Conservation (phyloP, 192 early-diverging fungal genomes). For the Linnemannia zychae region DNA sequence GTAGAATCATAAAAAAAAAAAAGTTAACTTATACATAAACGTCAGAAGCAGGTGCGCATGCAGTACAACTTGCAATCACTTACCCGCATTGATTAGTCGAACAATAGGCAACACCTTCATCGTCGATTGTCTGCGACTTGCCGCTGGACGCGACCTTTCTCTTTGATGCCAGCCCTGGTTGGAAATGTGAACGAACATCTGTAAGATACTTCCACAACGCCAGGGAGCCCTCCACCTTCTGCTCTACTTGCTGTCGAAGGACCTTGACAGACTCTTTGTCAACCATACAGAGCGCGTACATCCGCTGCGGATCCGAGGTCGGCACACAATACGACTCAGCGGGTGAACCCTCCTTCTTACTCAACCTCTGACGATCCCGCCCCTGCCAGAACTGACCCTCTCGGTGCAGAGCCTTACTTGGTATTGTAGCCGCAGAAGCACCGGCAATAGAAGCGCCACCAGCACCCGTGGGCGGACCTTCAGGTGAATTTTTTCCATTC, state of each 20-base stretch:
- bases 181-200: slow-evolving; percentile 63
- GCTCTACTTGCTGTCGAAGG: slow-evolving; percentile 39
- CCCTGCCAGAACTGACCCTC: slow-evolving; percentile 61
- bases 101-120: slow-evolving; percentile 63
- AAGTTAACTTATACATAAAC: not conserved
- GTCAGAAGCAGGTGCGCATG: not conserved
- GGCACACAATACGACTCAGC: slow-evolving; percentile 66
- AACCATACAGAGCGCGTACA: slow-evolving; percentile 69
- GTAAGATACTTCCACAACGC: slow-evolving; percentile 62
- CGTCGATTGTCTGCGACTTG: slow-evolving; percentile 11
- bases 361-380: slow-evolving; percentile 60
- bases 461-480: slow-evolving; percentile 14
- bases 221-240: slow-evolving; percentile 33
- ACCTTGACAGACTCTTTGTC: slow-evolving; percentile 63
- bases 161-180: slow-evolving; percentile 54
- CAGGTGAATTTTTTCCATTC: slow-evolving; percentile 67
- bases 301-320: slow-evolving; percentile 18
- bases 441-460: not conserved
- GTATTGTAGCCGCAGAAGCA: not conserved
- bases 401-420: slow-evolving; percentile 36
- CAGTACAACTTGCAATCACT: not conserved
- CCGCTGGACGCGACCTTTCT: slow-evolving; percentile 18
- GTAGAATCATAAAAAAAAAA: not conserved
- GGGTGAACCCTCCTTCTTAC: slow-evolving; percentile 67
- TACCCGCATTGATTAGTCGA: slow-evolving; percentile 68